Evolutionary conservation across 208 protist species (phyloP), one percentile per base, ranked within the genome.

Genomic region (Leishmania martiniquensis): DNA sequence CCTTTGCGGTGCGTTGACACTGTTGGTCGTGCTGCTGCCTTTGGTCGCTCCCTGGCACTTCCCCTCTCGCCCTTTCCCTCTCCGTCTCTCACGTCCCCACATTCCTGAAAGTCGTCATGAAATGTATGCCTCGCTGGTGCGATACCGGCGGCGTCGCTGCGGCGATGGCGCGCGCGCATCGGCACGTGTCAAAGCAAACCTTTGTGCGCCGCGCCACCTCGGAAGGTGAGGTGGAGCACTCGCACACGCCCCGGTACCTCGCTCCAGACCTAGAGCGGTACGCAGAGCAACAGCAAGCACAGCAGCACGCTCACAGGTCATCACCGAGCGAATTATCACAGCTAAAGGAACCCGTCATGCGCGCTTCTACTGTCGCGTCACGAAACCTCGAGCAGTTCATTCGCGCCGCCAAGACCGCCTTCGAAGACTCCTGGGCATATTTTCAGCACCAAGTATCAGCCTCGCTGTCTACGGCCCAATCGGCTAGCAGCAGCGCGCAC

Each of bases 101-200:
- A 69, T 69, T 51, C 22, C 20, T 42, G 42, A 25, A 20, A 69
- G 65, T 12, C 9, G 4, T 42, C 32, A 83, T 83, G 79, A 75
- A 65, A 12, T 39, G 37, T 57, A 72, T 32, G 25, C 37, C 44
- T 37, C 25, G 47, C 5, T 66, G 45, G 57, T 34, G 60, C 29
- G 44, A n/a, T 20, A 55, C 47, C 0, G 9, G 37, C 9, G 37
- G 34, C 34, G 62, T 77, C 34, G 62, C 60, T 32, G 74, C 57
- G 63, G 74, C 74, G 34, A 77, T 77, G 74, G 74, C 7, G n/a
- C 74, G 74, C 12, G 74, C 62, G 49, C 44, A 67, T 63, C 72
- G 72, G 0, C n/a, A 59, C 25, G 52, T 62, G 52, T 52, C 70
- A 60, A 63, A 62, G 77, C 77, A 66, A 42, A 55, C 51, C 62